Percentiles rank a stretch among this genome's conserved stretches.
Conservation (phyloP, 257 asterid genomes). For the Euphrasia confusa region DNA sequence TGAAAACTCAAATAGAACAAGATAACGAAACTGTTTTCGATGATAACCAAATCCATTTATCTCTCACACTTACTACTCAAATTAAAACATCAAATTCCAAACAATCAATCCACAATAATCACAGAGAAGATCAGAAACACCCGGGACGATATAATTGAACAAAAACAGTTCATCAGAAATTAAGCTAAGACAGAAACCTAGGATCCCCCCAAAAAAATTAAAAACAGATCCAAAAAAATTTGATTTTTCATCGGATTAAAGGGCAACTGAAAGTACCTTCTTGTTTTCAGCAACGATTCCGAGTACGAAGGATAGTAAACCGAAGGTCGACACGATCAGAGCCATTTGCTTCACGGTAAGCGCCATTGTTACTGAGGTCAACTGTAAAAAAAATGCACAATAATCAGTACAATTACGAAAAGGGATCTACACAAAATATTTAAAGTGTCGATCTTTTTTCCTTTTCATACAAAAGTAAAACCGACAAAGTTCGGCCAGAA, state of each 20-base stretch:
- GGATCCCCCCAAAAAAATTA: background rate
- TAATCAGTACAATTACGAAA: background rate
- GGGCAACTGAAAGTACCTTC: slow-evolving; percentile 35
- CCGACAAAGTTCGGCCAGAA: too few relatives aligned
- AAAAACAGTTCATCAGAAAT: background rate
- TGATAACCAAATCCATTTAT: background rate
- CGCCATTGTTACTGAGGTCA: slow-evolving; percentile 34
- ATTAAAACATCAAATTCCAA: background rate
- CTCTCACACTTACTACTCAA: too few relatives aligned
- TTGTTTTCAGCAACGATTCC: slow-evolving; percentile 70
- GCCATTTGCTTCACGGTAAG: slow-evolving; percentile 53
- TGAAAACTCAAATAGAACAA: too few relatives aligned
- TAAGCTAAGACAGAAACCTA: background rate
- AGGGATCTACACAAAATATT: background rate
- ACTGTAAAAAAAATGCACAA: slow-evolving; percentile 22
- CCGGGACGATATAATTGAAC: background rate
- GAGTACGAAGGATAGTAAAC: slow-evolving; percentile 45
- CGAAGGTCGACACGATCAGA: slow-evolving; percentile 45
- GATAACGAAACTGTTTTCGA: background rate
- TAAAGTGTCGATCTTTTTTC: too few relatives aligned
- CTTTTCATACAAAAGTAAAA: too few relatives aligned
- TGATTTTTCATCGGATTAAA: background rate
- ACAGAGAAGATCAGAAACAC: background rate
- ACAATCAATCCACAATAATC: background rate
- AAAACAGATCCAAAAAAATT: slow-evolving; percentile 3